Conservation (phyloP, 495 filamentous ascomycete species). For the Hyaloscypha hepaticicola region DNA sequence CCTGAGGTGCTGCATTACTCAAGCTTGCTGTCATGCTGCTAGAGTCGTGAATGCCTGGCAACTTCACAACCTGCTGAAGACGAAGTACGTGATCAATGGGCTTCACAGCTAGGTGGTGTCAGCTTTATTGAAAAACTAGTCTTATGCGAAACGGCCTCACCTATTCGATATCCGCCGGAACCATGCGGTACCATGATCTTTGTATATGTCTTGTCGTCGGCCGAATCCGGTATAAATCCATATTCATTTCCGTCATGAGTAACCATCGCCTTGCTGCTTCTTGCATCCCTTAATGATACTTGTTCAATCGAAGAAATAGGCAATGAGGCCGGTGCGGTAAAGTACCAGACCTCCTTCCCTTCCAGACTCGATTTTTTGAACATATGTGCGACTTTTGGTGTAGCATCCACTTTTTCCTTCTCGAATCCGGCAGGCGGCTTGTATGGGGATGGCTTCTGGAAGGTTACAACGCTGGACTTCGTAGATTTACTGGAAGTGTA, state of each 20-base stretch:
- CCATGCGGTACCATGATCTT: constrained; percentile 29
- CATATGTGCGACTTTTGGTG: constrained; percentile 10
- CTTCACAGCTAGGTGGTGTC: constrained; percentile 35
- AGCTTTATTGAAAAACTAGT: constrained; percentile 40
- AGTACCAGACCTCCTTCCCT: constrained; percentile 56
- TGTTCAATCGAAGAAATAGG: constrained; percentile 43
- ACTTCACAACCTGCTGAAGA: constrained; percentile 45
- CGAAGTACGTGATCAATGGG: constrained; percentile 41
- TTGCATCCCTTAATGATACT: constrained; percentile 37
- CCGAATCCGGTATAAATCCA: constrained; percentile 44
- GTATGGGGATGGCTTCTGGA: constrained; percentile 29
- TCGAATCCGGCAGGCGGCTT: constrained; percentile 43
- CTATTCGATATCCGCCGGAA: constrained; percentile 36
- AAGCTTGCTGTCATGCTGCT: not conserved
- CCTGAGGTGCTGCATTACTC: constrained; percentile 32
- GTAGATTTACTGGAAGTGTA: constrained; percentile 2
- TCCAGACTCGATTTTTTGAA: constrained; percentile 33
- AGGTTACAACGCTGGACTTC: constrained; percentile 17
- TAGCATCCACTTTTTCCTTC: constrained; percentile 15
- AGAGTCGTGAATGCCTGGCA: constrained; percentile 29
- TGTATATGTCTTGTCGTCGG: constrained; percentile 13
- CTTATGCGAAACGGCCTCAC: constrained; percentile 34
- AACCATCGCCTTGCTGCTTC: constrained; percentile 36
- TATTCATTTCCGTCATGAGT: constrained; percentile 43
- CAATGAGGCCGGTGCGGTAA: constrained; percentile 49